These are phyloP conservation scores for Trebouxiophyceae sp. DNA, from an alignment of 163 green algal genomes.

Conservation along the genomic window DNA sequence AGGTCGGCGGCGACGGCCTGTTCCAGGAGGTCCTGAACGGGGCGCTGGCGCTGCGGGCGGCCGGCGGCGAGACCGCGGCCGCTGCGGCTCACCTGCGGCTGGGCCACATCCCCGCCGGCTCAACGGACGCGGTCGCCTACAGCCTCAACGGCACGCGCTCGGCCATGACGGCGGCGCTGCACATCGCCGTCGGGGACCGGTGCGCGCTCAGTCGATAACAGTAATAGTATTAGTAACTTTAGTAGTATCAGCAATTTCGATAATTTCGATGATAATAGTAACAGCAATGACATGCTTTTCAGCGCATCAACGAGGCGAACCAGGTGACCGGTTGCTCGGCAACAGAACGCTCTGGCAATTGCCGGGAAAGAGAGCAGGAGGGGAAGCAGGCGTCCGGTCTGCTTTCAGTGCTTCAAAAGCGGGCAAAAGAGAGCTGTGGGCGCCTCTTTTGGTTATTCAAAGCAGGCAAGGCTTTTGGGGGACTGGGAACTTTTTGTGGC, in stretches of 20 bases:
- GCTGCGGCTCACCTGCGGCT: slow-evolving; percentile 37
- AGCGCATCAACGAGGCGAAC: not conserved
- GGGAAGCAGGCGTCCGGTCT: no score
- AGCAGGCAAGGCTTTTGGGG: no score
- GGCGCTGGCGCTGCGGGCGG: slow-evolving; percentile 36
- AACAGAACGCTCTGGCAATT: no score
- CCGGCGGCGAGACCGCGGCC: not conserved
- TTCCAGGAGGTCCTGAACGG: slow-evolving; percentile 75
- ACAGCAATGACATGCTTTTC: not conserved
- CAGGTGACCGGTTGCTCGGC: no score
- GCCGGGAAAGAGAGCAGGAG: no score
- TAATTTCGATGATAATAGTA: no score
- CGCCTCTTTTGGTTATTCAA: no score
- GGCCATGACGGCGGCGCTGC: slow-evolving; percentile 64
- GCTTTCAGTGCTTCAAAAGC: no score
- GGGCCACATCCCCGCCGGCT: slow-evolving; percentile 83
- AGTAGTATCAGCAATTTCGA: no score
- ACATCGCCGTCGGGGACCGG: slow-evolving; percentile 77
- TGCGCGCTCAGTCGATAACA: not conserved
- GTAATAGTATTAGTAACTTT: no score
- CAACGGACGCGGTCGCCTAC: slow-evolving; percentile 85
- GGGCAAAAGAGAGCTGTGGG: no score
- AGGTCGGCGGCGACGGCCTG: slow-evolving; percentile 57
- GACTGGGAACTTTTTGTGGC: no score
- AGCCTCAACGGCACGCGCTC: slow-evolving; percentile 68